Base-by-base conservation (phyloP, 305 asterid species). In the Ajuga reptans region DNA sequence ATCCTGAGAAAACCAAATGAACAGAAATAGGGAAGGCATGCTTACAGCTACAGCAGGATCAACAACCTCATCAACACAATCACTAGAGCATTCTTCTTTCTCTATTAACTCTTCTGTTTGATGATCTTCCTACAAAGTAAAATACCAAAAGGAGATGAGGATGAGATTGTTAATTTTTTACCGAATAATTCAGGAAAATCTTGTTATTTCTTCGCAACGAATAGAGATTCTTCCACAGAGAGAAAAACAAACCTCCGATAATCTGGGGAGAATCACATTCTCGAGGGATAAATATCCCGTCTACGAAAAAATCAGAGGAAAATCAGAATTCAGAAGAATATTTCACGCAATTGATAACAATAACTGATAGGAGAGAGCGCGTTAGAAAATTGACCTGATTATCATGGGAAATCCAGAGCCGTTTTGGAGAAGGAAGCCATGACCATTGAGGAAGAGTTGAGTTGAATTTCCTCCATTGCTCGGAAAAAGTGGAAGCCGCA, bases 201-300 rank as follows among this genome's bases (percentile, higher is more conserved):
- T 24, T 11, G 43, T 39, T 29, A 33, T 21, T 15, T 42, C 29
- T 15, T 27, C 18, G 18, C 18, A 71, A 15, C 4, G 29, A 27
- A 66, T 6, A 14, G 27, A 29, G 3, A 49, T 5, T 65, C 52
- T 0, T 39, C 36, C 7, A 29, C 1, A 68, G 27, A 16, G 0
- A 4, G 41, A 4, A 11, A 63, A 72, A 72, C 78, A 69, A 73
- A 89, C 97, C 96, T 78, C 73, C 12, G 74, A 57, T 57, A 61
- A 76, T 42, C 66, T 21, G 49, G 86, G 82, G 62, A 85, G 87
- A 74, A 84, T 64, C 64, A 84, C 75, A 79, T 80, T 82, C 52
- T 88, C 97, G 74, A 89, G 29, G 4, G 88, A 77, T 64, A 92
- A 69, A 71, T 88, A 92, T 56, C 97, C 98, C 33, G 82, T 87